These are phyloP conservation scores for Ustilago xerochloae DNA, from an alignment of 1,284 basidiomycete species.

Conservation along the genomic window DNA sequence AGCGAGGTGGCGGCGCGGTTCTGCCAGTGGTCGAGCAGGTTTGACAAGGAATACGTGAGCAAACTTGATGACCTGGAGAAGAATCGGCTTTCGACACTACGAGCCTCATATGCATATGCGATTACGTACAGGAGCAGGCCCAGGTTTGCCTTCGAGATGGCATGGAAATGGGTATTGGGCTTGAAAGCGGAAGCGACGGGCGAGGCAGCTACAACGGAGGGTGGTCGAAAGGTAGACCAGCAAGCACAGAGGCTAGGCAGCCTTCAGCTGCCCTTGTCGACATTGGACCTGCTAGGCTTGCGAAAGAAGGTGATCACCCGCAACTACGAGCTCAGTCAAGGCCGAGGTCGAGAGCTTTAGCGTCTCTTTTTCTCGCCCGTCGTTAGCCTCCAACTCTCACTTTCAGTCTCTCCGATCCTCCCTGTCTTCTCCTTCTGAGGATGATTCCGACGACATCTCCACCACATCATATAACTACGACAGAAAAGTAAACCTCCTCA, in stretches of 20 bases:
- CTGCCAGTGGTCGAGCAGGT: conserved; percentile 28
- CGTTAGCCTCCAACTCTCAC: neutral
- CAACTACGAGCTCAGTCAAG: conserved; percentile 20
- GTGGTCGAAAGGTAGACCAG: neutral
- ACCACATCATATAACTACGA: too few species aligned
- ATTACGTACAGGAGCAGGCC: conserved; percentile 19
- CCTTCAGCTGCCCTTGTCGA: conserved; percentile 20
- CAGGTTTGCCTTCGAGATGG: conserved; percentile 43
- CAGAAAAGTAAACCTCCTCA: too few species aligned
- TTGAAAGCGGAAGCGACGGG: conserved; percentile 29
- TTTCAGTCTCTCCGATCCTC: too few species aligned
- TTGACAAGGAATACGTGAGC: conserved; percentile 12
- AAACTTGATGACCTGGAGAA: conserved; percentile 20
- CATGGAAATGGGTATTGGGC: conserved; percentile 29
- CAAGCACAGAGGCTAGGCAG: conserved; percentile 12
- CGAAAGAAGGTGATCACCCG: conserved; percentile 30
- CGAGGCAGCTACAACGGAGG: neutral
- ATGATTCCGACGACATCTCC: neutral
- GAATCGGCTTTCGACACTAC: conserved; percentile 15
- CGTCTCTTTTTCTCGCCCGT: too few species aligned
- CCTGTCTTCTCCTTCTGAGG: neutral
- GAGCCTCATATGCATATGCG: conserved; percentile 40
- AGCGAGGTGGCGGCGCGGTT: conserved; percentile 32
- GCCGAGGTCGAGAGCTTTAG: conserved; percentile 13
- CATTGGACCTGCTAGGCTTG: conserved; percentile 20